Percentiles rank a stretch among this genome's conserved stretches.
phyloP scores from a whole-genome alignment of 768 basidiomycete genomes.

The Atractiella rhizophila region DNA sequence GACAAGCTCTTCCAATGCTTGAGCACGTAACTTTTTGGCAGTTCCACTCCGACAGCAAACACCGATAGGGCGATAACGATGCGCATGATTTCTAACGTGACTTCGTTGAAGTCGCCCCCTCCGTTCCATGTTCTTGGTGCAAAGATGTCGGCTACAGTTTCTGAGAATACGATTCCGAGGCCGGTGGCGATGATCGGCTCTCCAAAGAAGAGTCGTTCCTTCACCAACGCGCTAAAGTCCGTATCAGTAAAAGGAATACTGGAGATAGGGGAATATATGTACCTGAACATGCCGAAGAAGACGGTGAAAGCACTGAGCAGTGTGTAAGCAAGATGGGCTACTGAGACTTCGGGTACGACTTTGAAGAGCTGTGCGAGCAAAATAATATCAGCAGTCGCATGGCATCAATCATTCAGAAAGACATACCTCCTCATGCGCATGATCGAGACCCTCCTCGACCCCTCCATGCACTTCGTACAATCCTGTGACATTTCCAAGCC shows the following conservation, averaged over 20 bases:
- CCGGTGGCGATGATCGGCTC: constrained; percentile 52
- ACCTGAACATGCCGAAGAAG: constrained; percentile 15
- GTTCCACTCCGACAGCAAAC: constrained; percentile 90
- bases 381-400: no score
- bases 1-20: constrained; percentile 77
- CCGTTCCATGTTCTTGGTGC: constrained; percentile 14
- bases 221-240: constrained; percentile 31
- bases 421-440: no score
- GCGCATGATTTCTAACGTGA: constrained; percentile 75
- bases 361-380: no score
- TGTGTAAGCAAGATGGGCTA: constrained; percentile 9
- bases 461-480: no score
- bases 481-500: no score
- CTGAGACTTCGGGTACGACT: constrained; percentile 12
- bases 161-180: constrained; percentile 11
- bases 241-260: background rate
- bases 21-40: constrained; percentile 82
- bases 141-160: constrained; percentile 16
- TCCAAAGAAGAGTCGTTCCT: constrained; percentile 78
- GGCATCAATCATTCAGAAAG: no score
- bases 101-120: constrained; percentile 31
- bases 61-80: constrained; percentile 89
- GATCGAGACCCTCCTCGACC: no score
- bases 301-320: constrained; percentile 8
- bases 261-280: background rate